Evolutionary conservation across 2,329 filamentous ascomycete species (phyloP).

Genomic region (Colletotrichum sublineola): DNA sequence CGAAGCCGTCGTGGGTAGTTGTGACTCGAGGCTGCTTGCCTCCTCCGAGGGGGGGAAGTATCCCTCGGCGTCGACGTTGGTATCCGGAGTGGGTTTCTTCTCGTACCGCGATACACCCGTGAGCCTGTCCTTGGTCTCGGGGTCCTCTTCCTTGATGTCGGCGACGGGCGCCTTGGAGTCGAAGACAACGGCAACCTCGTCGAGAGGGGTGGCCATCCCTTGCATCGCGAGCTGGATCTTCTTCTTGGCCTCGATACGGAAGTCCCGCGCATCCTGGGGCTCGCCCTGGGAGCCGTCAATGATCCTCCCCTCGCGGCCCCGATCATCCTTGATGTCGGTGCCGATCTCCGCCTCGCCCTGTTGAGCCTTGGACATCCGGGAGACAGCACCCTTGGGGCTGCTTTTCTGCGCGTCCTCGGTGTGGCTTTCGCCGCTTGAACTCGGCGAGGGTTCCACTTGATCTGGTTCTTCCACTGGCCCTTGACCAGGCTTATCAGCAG

Average conservation of each 20-base stretch:
- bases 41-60: constrained; percentile 3
- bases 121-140: constrained; percentile 1
- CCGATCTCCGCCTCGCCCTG: constrained; percentile 24
- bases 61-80: neutral
- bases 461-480: neutral
- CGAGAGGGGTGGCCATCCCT: constrained; percentile 33
- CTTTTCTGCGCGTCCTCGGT: constrained; percentile 8
- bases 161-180: constrained; percentile 27
- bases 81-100: neutral
- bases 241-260: constrained; percentile 36
- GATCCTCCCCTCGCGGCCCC: constrained; percentile 31
- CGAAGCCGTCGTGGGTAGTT: neutral
- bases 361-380: constrained; percentile 13
- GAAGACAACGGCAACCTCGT: constrained; percentile 35
- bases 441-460: neutral
- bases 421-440: constrained; percentile 8
- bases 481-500: neutral
- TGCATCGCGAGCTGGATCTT: constrained; percentile 36
- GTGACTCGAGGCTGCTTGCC: neutral
- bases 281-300: constrained; percentile 29
- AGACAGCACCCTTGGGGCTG: constrained; percentile 2
- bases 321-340: constrained; percentile 37
- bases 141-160: constrained; percentile 13
- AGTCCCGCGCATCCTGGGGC: constrained; percentile 29
- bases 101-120: constrained; percentile 25